Evolutionary conservation across 2,329 filamentous ascomycete species (phyloP), one percentile per base, ranked within the genome.

Genomic region (Myriosclerotinia curreyana): DNA sequence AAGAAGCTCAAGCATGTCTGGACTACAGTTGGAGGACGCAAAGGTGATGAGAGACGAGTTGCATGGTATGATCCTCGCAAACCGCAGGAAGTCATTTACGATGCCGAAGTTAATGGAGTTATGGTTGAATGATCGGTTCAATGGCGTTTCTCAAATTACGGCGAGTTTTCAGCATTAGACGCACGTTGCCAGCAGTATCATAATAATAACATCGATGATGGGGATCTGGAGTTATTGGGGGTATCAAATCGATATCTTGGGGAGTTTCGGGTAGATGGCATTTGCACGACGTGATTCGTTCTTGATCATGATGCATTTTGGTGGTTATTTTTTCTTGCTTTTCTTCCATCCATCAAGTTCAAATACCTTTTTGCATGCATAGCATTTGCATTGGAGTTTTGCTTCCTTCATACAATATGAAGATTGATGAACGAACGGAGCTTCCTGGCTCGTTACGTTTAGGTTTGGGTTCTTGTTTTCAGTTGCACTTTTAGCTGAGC

Each of bases 1-100:
- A 76, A 78, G 14, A 81, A 83, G 6, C 79, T 82, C 69, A 88
- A 88, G 77, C 84, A 88, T 68, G 84, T 88, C 52, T 89, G 86
- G 86, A 85, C 87, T 17, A 87, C 85, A 4, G 84, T 89, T 58
- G 86, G 86, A n/a, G 84, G 85, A 3, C 78, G 84, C 63, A 80
- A 81, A 75, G 85, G 84, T 17, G 86, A 89, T 69, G 72, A 74
- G n/a, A 69, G 74, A 64, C 69, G 70, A 65, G 73, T 74, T 49
- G 72, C 71, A 46, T 74, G 71, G 73, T 75, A 75, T 60, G 71
- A 75, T 65, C 74, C 74, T 6, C 67, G 64, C 51, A 72, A 71
- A n/a, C 72, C 74, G 5, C 62, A 68, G 25, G 69, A 69, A 22
- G 65, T 72, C 34, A 64, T 73, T 44, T 68, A 69, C 15, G 74